These are phyloP conservation scores for Madurella fahalii DNA, from an alignment of 2,329 filamentous ascomycete genomes.

Conservation along the genomic window DNA sequence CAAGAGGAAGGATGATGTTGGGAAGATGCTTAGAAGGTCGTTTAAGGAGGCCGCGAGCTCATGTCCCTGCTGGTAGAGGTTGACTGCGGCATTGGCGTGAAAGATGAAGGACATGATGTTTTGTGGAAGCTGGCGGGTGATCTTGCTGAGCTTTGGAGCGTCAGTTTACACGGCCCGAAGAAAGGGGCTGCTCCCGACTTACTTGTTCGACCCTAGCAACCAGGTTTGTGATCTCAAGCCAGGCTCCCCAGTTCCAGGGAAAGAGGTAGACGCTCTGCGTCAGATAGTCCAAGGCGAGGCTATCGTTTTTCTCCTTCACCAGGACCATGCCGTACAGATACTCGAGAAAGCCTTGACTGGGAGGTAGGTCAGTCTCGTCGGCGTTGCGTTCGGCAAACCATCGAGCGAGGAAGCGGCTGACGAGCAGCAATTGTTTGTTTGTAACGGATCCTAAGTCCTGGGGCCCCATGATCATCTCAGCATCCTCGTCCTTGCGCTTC, in stretches of 20 bases:
- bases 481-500: constrained; percentile 93
- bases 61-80: constrained; percentile 82
- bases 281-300: constrained; percentile 80
- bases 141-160: constrained; percentile 59
- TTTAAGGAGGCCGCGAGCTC: constrained; percentile 70
- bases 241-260: constrained; percentile 95
- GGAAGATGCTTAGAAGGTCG: constrained; percentile 80
- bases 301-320: constrained; percentile 85
- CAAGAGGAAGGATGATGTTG: constrained; percentile 80
- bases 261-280: constrained; percentile 82
- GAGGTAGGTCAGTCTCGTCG: constrained; percentile 55
- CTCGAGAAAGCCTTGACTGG: constrained; percentile 89
- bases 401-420: constrained; percentile 71
- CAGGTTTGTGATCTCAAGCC: constrained; percentile 84
- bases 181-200: constrained; percentile 30
- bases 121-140: constrained; percentile 70
- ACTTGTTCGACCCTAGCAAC: constrained; percentile 79
- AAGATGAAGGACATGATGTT: constrained; percentile 95
- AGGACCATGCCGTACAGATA: constrained; percentile 89
- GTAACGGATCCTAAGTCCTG: constrained; percentile 78
- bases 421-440: constrained; percentile 77
- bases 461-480: constrained; percentile 94
- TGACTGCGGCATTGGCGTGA: constrained; percentile 83
- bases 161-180: constrained; percentile 26
- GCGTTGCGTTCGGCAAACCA: constrained; percentile 69